phyloP scores from a whole-genome alignment of 78 protist genomes.

The Dictyostelium firmibasis region DNA sequence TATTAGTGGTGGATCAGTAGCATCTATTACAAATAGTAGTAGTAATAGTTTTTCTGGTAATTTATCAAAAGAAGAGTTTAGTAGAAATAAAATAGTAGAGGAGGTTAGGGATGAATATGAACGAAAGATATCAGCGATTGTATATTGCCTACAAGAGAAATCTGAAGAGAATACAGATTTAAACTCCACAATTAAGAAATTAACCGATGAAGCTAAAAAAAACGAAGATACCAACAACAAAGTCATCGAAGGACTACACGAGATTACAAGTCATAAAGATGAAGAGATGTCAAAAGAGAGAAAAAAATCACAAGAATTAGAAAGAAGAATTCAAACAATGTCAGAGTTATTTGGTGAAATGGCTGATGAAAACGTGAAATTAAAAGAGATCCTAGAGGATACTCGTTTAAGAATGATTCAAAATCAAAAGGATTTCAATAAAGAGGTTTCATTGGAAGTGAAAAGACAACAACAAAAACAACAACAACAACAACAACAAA shows the following conservation, averaged over 20 bases:
- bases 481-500: slow-evolving; percentile 3
- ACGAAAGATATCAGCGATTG: slow-evolving; percentile 46
- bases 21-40: not conserved
- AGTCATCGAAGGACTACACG: slow-evolving; percentile 46
- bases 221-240: not conserved
- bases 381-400: slow-evolving; percentile 43
- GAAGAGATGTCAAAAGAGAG: slow-evolving; percentile 37
- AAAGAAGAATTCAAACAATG: slow-evolving; percentile 46
- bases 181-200: not conserved
- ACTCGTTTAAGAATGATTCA: slow-evolving; percentile 56
- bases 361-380: slow-evolving; percentile 55
- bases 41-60: not conserved
- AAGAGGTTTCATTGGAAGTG: slow-evolving; percentile 39
- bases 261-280: slow-evolving; percentile 43
- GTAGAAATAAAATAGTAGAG: slow-evolving; percentile 6
- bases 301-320: slow-evolving; percentile 34
- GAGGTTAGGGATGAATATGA: slow-evolving; percentile 60
- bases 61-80: slow-evolving; percentile 42
- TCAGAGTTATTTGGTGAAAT: slow-evolving; percentile 48
- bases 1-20: not conserved
- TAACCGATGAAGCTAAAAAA: not conserved
- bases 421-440: slow-evolving; percentile 51
- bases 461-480: slow-evolving; percentile 6
- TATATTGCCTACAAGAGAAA: slow-evolving; percentile 58
- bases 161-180: slow-evolving; percentile 56